Base-by-base conservation (phyloP, 768 basidiomycete genomes). In the Termitomyces sp. region DNA sequence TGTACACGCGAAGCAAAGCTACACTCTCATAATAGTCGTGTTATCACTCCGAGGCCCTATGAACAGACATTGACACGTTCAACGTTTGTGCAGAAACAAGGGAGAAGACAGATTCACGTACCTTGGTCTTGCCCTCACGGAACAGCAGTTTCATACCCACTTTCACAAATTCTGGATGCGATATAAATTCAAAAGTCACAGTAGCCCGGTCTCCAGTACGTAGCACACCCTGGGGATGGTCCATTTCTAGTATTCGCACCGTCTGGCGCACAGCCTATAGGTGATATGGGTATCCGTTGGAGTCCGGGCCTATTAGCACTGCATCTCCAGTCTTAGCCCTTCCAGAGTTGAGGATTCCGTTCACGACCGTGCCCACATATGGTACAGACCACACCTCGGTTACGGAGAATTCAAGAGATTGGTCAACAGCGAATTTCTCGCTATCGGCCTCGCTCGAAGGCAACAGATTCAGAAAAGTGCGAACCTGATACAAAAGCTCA, bases 71-170 rank as follows among this genome's bases (percentile, higher is more conserved):
- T 36, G 7, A 23, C 5, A 14, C 50, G 20, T 23, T 6, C 50
- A 16, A 4, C 35, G n/a, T 6, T 51, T 26, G 23, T 14, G 1
- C 14, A 55, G 12, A 20, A 16, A 7, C 47, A 44, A 26, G 8
- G 20, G 5, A 18, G 41, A n/a, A 14, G 30, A 47, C n/a, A 47
- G 35, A 41, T 63, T 40, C 51, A 46, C 50, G 50, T n/a, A 87
- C 94, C 80, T 97, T 98, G 0, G 95, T 97, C 77, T 93, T 94
- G 4, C 95, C 96, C 73, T 98, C 97, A 43, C 96, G 80, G 71
- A 98, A 95, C 13, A 99, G 74, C 26, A 96, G 78, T 73, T 95
- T 93, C 88, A 92, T 93, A 30, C 95, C 95, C 64, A 88, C 88
- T 70, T 95, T 95, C 63, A 98, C 78, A 69, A 87, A 95, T 77